Percentiles rank a stretch among this genome's conserved stretches.
Evolutionary conservation across 139 green algal species (phyloP).

Genomic region (Zygnema circumcarinatum): DNA sequence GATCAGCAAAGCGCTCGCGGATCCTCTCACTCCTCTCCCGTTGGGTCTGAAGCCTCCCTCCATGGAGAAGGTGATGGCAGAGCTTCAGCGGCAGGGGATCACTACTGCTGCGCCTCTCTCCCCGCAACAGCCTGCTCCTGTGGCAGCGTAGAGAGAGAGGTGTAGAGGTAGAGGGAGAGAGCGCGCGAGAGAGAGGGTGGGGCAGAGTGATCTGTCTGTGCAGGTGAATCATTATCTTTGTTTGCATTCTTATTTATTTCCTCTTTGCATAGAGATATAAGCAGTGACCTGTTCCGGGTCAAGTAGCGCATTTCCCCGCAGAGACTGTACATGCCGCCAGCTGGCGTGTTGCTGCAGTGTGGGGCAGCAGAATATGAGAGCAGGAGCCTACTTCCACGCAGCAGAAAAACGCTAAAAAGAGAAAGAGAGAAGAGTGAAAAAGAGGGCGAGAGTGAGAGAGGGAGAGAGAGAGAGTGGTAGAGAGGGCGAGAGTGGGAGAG

Average conservation of each 20-base stretch:
- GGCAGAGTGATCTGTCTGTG: not conserved
- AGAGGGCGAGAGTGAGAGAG: not conserved
- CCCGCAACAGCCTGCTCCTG: not conserved
- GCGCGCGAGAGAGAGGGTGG: no score
- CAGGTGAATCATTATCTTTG: not conserved
- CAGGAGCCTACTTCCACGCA: not conserved
- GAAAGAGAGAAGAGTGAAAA: not conserved
- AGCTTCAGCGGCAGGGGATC: conserved; percentile 53
- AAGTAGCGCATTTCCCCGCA: not conserved
- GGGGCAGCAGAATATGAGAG: not conserved
- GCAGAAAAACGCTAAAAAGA: not conserved
- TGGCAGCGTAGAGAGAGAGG: no score
- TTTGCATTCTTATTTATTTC: not conserved
- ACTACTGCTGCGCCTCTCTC: not conserved
- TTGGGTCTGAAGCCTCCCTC: conserved; percentile 59
- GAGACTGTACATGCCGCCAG: no score
- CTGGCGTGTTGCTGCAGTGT: not conserved
- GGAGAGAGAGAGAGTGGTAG: not conserved
- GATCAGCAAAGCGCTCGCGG: conserved; percentile 59
- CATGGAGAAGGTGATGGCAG: conserved; percentile 59
- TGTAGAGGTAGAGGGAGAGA: no score
- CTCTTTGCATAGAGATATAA: not conserved
- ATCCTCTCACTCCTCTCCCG: conserved; percentile 52
- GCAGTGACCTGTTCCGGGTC: not conserved
- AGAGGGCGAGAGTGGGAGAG: no score